Evolutionary conservation across 1,284 basidiomycete genomes (phyloP), one percentile per base, ranked within the genome.

Genomic region (Sphagnurus paluster): DNA sequence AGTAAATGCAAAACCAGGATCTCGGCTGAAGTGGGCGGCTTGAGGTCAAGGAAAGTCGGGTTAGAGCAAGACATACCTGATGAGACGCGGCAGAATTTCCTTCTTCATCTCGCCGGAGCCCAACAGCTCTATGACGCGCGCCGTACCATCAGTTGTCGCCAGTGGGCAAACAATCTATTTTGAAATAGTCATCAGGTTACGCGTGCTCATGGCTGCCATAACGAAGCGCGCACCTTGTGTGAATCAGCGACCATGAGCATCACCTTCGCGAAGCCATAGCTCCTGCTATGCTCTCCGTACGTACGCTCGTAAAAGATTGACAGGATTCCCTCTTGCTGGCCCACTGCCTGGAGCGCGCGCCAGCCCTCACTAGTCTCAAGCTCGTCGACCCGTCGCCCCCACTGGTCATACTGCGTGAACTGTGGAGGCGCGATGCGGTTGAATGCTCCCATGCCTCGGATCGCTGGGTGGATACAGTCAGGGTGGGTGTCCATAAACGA

Each of bases 101-200:
- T 67, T 59, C 63, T 82, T 85, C 75, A 86, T 79, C 29, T 71
- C 70, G 0, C 69, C 61, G 0, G 81, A 81, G 0, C 87, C 87
- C 17, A 75, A 55, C 10, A 89, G 65, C 56, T 90, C 87, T 16
- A 90, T 69, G 0, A 87, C 84, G 56, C 86, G 69, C 4, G 87
- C 84, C 26, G 75, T 75, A 0, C 87, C 88, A 58, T 91, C 88
- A 0, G 86, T 86, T 88, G 90, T 90, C 33, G 79, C 81, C 53
- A 88, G 65, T 1, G 87, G 86, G 49, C 86, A 89, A 47, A 81
- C 77, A 8, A 82, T 70, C 80, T 86, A 23, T n/a, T n/a, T n/a
- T n/a, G n/a, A n/a, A n/a, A n/a, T 11, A 41, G n/a, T 24, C 3
- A 19, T 17, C 10, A 19, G 24, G 34, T 40, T 7, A 19, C 33